A percentile compares a stretch with the other conserved stretches of the same genome.
Conservation (phyloP, 2,329 filamentous ascomycete genomes). For the Penicillium italicum region DNA sequence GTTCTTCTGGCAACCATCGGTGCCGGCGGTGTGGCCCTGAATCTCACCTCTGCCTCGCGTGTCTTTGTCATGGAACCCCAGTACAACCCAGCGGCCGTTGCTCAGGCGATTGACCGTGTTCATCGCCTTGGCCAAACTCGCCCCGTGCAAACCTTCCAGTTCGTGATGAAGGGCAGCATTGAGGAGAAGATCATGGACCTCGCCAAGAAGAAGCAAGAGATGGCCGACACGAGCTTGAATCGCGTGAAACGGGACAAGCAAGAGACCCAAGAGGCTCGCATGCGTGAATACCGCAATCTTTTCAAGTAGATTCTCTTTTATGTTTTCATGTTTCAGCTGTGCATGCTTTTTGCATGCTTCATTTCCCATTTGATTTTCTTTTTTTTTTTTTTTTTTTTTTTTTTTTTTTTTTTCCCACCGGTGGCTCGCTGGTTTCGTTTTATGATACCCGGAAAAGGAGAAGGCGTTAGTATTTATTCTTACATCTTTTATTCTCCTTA, state of each 20-base stretch:
- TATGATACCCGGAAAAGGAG: conserved; percentile 11
- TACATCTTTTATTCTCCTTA: conserved; percentile 5
- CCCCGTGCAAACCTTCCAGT: conserved; percentile 81
- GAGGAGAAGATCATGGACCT: conserved; percentile 90
- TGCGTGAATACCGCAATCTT: conserved; percentile 59
- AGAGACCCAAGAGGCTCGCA: conserved; percentile 62
- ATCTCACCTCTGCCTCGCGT: conserved; percentile 77
- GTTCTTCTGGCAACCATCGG: conserved; percentile 90
- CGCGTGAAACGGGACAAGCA: conserved; percentile 56
- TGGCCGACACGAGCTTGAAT: conserved; percentile 84
- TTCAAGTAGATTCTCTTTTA: conserved; percentile 44
- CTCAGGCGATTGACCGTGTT: conserved; percentile 90
- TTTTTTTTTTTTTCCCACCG: background rate
- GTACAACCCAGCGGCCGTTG: conserved; percentile 92
- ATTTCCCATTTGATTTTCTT: background rate
- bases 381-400: background rate
- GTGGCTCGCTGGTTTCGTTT: conserved; percentile 8
- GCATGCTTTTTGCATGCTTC: background rate
- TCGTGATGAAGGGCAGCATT: conserved; percentile 85
- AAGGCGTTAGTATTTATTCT: conserved; percentile 4
- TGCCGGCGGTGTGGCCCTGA: conserved; percentile 86
- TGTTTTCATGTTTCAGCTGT: background rate
- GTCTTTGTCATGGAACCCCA: conserved; percentile 99
- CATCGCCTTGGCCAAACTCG: conserved; percentile 86
- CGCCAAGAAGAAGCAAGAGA: conserved; percentile 86